These are phyloP conservation scores for Lactarius evosmus DNA, from an alignment of 768 basidiomycete genomes.

Conservation along the genomic window DNA sequence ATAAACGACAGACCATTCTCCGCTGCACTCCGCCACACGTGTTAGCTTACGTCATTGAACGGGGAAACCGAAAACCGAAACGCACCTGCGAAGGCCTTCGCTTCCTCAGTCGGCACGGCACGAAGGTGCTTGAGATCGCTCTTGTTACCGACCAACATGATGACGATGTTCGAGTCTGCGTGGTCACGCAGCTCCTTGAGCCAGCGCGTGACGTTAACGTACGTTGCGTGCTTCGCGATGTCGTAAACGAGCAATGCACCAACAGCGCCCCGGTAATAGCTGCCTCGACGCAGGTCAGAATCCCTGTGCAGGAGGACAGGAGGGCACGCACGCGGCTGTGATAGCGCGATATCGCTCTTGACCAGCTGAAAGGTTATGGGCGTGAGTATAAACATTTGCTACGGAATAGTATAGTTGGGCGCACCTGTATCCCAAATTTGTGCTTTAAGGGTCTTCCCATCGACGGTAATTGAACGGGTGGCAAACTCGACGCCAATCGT, in stretches of 20 bases:
- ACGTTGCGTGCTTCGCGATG: slow-evolving; percentile 91
- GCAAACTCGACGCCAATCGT: slow-evolving; percentile 99
- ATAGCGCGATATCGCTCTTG: slow-evolving; percentile 98
- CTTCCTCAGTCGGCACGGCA: slow-evolving; percentile 97
- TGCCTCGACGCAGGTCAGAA: slow-evolving; percentile 33
- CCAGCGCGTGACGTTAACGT: slow-evolving; percentile 92
- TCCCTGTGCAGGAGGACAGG: slow-evolving; percentile 4
- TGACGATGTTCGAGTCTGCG: slow-evolving; percentile 89
- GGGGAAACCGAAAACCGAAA: slow-evolving; percentile 24
- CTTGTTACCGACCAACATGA: slow-evolving; percentile 98
- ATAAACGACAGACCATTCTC: slow-evolving; percentile 94
- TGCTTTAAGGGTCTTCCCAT: slow-evolving; percentile 94
- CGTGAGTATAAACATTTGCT: slow-evolving; percentile 15
- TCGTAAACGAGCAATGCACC: slow-evolving; percentile 93
- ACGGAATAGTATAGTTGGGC: slow-evolving; percentile 30
- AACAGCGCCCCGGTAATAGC: slow-evolving; percentile 96
- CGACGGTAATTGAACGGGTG: slow-evolving; percentile 92
- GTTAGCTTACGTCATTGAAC: neutral
- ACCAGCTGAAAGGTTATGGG: slow-evolving; percentile 56
- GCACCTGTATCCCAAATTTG: slow-evolving; percentile 99
- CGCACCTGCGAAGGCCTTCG: slow-evolving; percentile 84
- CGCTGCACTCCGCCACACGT: slow-evolving; percentile 39
- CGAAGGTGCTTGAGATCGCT: slow-evolving; percentile 97
- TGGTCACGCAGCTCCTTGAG: slow-evolving; percentile 96
- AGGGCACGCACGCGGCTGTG: slow-evolving; percentile 79